Evolutionary conservation across 202 grass and related monocot genomes (phyloP).

Genomic region (Hordeum pubiflorum): DNA sequence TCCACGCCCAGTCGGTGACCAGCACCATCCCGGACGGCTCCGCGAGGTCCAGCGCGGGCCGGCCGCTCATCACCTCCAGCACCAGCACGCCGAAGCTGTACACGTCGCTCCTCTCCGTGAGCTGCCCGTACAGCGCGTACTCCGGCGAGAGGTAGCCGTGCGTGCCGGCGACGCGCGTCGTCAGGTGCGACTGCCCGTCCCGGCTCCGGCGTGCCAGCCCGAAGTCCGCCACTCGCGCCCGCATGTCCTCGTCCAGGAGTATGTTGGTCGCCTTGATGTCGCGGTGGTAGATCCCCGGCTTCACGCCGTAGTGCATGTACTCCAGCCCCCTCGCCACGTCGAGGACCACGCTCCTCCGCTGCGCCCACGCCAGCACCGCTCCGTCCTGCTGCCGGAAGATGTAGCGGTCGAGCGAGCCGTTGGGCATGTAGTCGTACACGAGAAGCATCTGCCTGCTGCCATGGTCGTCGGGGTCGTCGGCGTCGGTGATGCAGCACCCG

Average conservation of each 20-base stretch:
- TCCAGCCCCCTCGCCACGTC: conserved; percentile 76
- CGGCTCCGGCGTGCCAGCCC: conserved; percentile 71
- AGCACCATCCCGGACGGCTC: conserved; percentile 60
- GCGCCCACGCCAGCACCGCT: conserved; percentile 42
- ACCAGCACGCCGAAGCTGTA: conserved; percentile 91
- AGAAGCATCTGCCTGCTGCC: conserved; percentile 82
- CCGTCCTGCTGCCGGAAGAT: conserved; percentile 37
- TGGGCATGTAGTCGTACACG: conserved; percentile 93
- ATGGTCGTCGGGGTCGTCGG: conserved; percentile 37
- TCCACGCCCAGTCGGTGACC: conserved; percentile 86
- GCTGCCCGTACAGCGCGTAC: conserved; percentile 95
- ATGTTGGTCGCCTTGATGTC: conserved; percentile 96
- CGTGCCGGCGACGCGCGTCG: conserved; percentile 83
- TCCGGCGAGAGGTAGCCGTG: conserved; percentile 94
- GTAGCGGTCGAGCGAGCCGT: conserved; percentile 63
- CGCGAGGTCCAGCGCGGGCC: conserved; percentile 60
- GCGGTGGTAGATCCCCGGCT: conserved; percentile 83
- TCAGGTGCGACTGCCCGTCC: conserved; percentile 88
- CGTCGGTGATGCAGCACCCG: conserved; percentile 67
- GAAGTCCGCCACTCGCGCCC: conserved; percentile 78
- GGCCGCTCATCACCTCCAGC: conserved; percentile 69
- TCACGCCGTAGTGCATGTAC: conserved; percentile 87
- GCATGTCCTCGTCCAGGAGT: conserved; percentile 63
- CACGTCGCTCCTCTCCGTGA: conserved; percentile 91
- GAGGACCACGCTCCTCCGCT: conserved; percentile 51